Evolutionary conservation across 768 basidiomycete genomes (phyloP), one percentile per base, ranked within the genome.

Genomic region (Multifurca ochricompacta): DNA sequence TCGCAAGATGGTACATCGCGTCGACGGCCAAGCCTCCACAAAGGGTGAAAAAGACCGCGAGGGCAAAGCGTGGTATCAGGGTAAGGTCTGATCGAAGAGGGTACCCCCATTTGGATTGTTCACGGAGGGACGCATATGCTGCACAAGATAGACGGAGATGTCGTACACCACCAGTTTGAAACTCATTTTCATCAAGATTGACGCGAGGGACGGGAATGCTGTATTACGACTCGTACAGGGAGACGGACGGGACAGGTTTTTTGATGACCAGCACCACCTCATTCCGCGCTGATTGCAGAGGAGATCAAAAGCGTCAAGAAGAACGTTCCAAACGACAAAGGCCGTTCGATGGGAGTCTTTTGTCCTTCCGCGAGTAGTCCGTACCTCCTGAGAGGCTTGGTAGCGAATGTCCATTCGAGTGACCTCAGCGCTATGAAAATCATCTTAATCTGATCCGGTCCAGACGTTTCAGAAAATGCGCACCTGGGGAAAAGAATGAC

Each of bases 1-100:
- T 65, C 16, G 54, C 46, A 43, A 66, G 2, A 28, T 63, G 53
- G 44, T 71, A 69, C 35, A 46, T 14, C 39, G 54, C 51, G 28
- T 52, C 53, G 40, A 63, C 50, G 9, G 54, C 30, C 6, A 51
- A 6, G 18, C 42, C 62, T 14, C 36, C 23, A 30, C 51, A 46
- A 28, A 56, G 25, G 9, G 51, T 31, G 41, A 59, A 13, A 41
- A 58, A 19, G 1, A 31, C 16, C 14, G 50, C 37, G 9, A 37
- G 36, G 23, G 35, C 30, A 18, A 21, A 28, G 23, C 44, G 57
- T 19, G 42, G 39, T 39, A 40, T 19, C 5, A 28, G 34, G 27
- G 31, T 18, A 48, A 48, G 14, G 34, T 16, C 11, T 51, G 32
- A 25, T 53, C 47, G 47, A 48, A 58, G 18, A 58, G 36, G 7